Percentiles rank a stretch among this genome's conserved stretches.
Evolutionary conservation across 345 rosid genomes (phyloP).

Genomic region (Toxicodendron radicans): DNA sequence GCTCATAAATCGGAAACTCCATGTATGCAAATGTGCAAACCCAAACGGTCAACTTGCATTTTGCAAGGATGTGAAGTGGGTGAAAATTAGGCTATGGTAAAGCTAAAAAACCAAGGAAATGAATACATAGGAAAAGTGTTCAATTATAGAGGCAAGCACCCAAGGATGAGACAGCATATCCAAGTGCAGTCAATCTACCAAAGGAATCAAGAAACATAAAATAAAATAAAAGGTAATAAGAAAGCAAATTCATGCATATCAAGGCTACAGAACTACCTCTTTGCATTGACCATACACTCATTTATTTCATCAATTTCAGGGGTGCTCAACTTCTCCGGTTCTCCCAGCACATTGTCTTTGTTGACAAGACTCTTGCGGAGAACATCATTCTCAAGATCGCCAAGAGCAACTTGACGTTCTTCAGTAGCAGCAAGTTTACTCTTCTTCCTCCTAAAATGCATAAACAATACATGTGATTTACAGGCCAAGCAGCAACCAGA

Average conservation of each 20-base stretch:
- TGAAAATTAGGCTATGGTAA: background rate
- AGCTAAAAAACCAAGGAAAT: background rate
- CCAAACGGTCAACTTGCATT: background rate
- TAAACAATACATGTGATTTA: background rate
- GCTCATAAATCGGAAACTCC: background rate
- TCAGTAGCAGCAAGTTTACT: slow-evolving; percentile 46
- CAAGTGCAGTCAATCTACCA: background rate
- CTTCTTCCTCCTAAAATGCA: slow-evolving; percentile 64
- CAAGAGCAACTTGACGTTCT: slow-evolving; percentile 28
- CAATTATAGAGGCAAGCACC: background rate
- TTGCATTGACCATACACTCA: slow-evolving; percentile 23
- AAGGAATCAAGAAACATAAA: background rate
- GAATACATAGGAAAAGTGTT: background rate
- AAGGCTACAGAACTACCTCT: slow-evolving; percentile 38
- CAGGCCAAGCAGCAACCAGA: background rate
- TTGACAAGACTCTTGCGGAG: slow-evolving; percentile 22
- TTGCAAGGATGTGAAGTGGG: background rate
- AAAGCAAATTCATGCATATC: slow-evolving; percentile 1
- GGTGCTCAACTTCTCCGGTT: slow-evolving; percentile 24
- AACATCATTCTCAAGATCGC: slow-evolving; percentile 26
- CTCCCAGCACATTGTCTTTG: slow-evolving; percentile 25
- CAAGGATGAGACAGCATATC: background rate
- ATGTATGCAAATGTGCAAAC: too few species aligned
- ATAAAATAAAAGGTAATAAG: background rate
- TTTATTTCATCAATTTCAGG: slow-evolving; percentile 30